Percentiles rank a stretch among this genome's conserved stretches.
Conservation (phyloP, 306 rosid genomes). For the Pyrus bretschneideri region DNA sequence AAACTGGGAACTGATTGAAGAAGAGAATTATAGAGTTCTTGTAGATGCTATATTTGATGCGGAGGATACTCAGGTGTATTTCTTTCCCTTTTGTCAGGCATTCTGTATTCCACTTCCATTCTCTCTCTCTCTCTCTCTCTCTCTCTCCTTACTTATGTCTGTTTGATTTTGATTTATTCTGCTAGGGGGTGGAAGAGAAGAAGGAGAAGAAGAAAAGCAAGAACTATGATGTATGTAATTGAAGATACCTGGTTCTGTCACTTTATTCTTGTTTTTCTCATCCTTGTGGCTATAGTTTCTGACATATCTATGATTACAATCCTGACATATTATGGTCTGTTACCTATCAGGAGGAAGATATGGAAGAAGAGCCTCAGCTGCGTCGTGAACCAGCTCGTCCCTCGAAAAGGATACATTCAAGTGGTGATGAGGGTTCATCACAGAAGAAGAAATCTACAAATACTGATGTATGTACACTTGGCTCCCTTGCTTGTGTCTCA, state of each 20-base stretch:
- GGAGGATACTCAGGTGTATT: conserved; percentile 54
- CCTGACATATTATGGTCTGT: conserved; percentile 17
- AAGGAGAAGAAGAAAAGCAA: conserved; percentile 23
- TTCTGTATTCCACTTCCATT: neutral
- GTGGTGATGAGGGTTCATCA: conserved; percentile 30
- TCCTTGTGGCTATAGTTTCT: conserved; percentile 13
- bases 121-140: neutral
- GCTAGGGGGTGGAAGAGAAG: conserved; percentile 33
- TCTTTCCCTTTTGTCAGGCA: neutral
- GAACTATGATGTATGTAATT: conserved; percentile 21
- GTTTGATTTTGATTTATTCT: conserved; percentile 15
- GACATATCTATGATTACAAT: conserved; percentile 12
- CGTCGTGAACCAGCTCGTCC: conserved; percentile 45
- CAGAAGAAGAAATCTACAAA: conserved; percentile 21
- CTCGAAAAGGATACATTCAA: conserved; percentile 38
- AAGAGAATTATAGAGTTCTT: conserved; percentile 77
- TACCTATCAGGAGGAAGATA: conserved; percentile 32
- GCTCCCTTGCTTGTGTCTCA: conserved; percentile 13
- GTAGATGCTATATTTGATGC: conserved; percentile 83
- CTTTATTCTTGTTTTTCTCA: conserved; percentile 6
- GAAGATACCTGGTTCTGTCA: neutral
- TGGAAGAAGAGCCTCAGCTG: conserved; percentile 36
- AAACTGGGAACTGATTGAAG: conserved; percentile 89
- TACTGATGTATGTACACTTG: conserved; percentile 20
- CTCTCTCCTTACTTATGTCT: neutral